Evolutionary conservation across 176 grass and related monocot genomes (phyloP), one percentile per base, ranked within the genome.

Genomic region (Musa troglodytarum): DNA sequence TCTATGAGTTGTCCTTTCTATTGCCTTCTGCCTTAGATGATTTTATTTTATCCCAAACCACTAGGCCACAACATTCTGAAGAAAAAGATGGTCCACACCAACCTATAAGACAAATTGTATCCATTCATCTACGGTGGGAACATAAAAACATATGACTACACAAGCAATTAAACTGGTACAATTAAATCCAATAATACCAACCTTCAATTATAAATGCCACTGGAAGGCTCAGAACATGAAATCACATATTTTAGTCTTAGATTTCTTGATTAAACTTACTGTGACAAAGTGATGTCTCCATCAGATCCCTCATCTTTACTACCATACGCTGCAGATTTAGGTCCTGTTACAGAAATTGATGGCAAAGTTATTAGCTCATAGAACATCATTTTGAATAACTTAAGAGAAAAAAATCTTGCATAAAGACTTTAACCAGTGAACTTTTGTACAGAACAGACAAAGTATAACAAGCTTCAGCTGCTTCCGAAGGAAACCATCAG

Each of bases 211-310:
- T 13, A 43, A 34, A 68, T 68, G 10, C 7, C n/a, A 68, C 28
- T 68, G 24, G 65, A 68, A 29, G 24, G 34, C 13, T 6, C 2
- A 68, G 3, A 68, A 25, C 25, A n/a, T 19, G n/a, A 10, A 77
- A 54, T 53, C 73, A 25, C 49, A 67, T 72, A 49, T 72, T 76
- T 65, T 82, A 52, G 28, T n/a, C 15, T 15, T 23, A 11, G 22
- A 28, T 55, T 13, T 65, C 15, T 55, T 71, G 49, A 71, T 55
- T 72, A 15, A 83, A 81, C 89, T 83, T 82, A 92, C 89, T 83
- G 54, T 49, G 89, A 74, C 73, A 72, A 10, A n/a, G 5, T 16
- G 63, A 75, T 79, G 70, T 10, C 80, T 53, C 82, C 84, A 59
- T 79, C 85, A 69, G 51, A 28, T 65, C 59, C 9, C 66, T 23